A percentile compares a stretch with the other conserved stretches of the same genome.
These are phyloP conservation scores for Andrographis paniculata DNA, from an alignment of 305 asterid species.

Conservation along the genomic window DNA sequence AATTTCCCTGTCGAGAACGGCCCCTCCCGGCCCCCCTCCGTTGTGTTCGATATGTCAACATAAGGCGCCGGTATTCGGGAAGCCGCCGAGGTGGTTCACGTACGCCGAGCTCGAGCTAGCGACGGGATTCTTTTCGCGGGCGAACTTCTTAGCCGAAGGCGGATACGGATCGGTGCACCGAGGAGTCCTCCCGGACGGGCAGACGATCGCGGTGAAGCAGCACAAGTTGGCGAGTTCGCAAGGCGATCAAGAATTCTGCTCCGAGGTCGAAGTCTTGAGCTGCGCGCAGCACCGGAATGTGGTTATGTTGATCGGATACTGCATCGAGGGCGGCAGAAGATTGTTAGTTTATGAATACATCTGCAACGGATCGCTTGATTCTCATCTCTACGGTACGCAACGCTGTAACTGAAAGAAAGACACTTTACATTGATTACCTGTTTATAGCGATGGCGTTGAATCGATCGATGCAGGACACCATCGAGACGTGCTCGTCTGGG, in stretches of 20 bases:
- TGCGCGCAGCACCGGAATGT: constrained; percentile 99
- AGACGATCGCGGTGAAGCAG: constrained; percentile 91
- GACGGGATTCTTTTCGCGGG: constrained; percentile 81
- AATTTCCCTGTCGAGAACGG: constrained; percentile 52
- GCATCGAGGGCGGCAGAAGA: constrained; percentile 86
- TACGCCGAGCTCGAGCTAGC: constrained; percentile 85
- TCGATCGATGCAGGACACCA: constrained; percentile 54
- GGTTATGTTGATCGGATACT: constrained; percentile 89
- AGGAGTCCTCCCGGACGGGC: constrained; percentile 93
- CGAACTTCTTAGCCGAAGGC: constrained; percentile 93
- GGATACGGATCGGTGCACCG: constrained; percentile 97
- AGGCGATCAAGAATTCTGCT: constrained; percentile 98
- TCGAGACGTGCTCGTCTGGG: constrained; percentile 59
- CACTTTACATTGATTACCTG: no score
- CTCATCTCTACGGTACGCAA: constrained; percentile 74
- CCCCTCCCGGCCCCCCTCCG: constrained; percentile 88
- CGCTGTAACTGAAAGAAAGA: no score
- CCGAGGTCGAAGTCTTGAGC: constrained; percentile 94
- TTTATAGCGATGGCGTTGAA: no score
- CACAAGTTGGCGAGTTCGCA: constrained; percentile 96
- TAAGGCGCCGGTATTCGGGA: constrained; percentile 87
- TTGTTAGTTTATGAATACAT: constrained; percentile 83
- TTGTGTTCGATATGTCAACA: constrained; percentile 92
- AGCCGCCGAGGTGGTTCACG: constrained; percentile 94
- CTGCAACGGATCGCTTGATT: constrained; percentile 95